These are phyloP conservation scores for Alternaria alternata DNA, from an alignment of 2,329 filamentous ascomycete species.

Conservation along the genomic window DNA sequence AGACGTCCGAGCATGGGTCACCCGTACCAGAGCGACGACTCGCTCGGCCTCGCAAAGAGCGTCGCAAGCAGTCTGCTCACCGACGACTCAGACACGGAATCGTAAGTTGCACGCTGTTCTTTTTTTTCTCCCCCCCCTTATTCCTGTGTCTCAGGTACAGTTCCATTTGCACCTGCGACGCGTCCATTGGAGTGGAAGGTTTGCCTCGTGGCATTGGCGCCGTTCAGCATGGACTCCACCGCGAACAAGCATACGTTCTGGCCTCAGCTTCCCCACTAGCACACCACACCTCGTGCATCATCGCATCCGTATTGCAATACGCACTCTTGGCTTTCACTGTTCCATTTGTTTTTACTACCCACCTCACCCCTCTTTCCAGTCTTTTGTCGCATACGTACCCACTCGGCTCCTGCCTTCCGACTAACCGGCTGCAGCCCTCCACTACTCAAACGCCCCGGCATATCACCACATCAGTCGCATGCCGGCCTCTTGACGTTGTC, in stretches of 20 bases:
- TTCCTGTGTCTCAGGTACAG: slow-evolving; percentile 17
- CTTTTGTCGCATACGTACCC: slow-evolving; percentile 25
- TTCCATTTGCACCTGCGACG: slow-evolving; percentile 16
- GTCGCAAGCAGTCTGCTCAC: slow-evolving; percentile 59
- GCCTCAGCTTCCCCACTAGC: slow-evolving; percentile 32
- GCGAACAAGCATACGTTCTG: slow-evolving; percentile 26
- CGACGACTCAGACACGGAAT: slow-evolving; percentile 60
- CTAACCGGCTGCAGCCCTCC: slow-evolving; percentile 42
- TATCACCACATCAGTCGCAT: slow-evolving; percentile 60
- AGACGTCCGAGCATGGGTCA: slow-evolving; percentile 23
- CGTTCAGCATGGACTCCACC: slow-evolving; percentile 30
- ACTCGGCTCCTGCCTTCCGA: slow-evolving; percentile 30
- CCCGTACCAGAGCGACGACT: slow-evolving; percentile 50
- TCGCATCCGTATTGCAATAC: slow-evolving; percentile 20
- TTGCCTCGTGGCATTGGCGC: slow-evolving; percentile 21
- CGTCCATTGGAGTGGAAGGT: not conserved
- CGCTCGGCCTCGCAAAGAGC: slow-evolving; percentile 54
- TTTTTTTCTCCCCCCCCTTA: not conserved
- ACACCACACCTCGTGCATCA: slow-evolving; percentile 12
- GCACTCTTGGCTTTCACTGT: slow-evolving; percentile 16
- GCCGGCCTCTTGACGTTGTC: slow-evolving; percentile 59
- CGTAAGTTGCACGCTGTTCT: slow-evolving; percentile 52
- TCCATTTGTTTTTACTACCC: slow-evolving; percentile 20
- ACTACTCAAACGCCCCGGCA: slow-evolving; percentile 47
- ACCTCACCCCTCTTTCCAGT: slow-evolving; percentile 17